Evolutionary conservation across 192 early-diverging fungal genomes (phyloP).

Genomic region (Allomyces macrogynus): DNA sequence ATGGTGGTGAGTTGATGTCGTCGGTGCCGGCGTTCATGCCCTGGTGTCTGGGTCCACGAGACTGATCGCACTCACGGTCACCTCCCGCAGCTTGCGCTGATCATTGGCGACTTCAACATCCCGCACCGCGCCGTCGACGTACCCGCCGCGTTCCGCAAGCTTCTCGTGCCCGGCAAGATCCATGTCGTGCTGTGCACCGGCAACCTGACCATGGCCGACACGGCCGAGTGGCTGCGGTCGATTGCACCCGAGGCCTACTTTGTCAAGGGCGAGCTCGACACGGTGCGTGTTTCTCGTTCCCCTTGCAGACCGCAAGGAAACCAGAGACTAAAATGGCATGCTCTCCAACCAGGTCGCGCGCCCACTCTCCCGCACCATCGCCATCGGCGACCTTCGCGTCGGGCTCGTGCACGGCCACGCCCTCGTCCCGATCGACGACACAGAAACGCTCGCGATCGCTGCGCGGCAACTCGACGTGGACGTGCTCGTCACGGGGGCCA

Average conservation of each 20-base stretch:
- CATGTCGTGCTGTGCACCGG: slow-evolving; percentile 87
- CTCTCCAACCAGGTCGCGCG: no score
- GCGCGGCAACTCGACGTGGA: slow-evolving; percentile 85
- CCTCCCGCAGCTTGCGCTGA: slow-evolving; percentile 45
- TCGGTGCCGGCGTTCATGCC: no score
- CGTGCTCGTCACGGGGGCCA: slow-evolving; percentile 67
- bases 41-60: no score
- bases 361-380: slow-evolving; percentile 6
- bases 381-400: slow-evolving; percentile 32
- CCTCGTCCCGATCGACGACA: slow-evolving; percentile 50
- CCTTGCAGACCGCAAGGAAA: no score
- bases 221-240: slow-evolving; percentile 67
- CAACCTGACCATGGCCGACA: slow-evolving; percentile 63
- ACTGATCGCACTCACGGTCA: no score
- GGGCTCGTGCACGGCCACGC: slow-evolving; percentile 77
- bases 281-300: slow-evolving; percentile 14
- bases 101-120: slow-evolving; percentile 87
- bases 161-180: slow-evolving; percentile 89
- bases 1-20: no score
- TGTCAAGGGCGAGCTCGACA: slow-evolving; percentile 71
- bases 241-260: slow-evolving; percentile 53
- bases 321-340: no score
- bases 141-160: slow-evolving; percentile 77
- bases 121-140: slow-evolving; percentile 74
- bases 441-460: slow-evolving; percentile 43